These are phyloP conservation scores for Kwoniella dejecticola DNA, from an alignment of 768 basidiomycete species.

Conservation along the genomic window DNA sequence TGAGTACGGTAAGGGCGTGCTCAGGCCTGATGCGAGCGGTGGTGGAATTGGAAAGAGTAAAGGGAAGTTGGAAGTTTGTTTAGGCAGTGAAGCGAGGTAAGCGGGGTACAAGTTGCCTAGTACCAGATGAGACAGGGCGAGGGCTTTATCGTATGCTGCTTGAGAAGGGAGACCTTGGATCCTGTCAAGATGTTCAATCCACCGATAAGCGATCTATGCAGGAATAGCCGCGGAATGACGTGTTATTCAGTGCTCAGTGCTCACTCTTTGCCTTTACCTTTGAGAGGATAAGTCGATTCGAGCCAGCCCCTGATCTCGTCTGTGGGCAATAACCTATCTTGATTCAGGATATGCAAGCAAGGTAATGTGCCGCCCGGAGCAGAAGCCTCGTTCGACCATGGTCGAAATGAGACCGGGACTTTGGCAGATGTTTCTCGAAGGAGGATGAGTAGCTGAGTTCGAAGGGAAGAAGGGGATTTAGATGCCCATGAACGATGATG, in stretches of 20 bases:
- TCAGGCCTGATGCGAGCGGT: constrained; percentile 39
- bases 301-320: constrained; percentile 45
- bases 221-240: too few species aligned
- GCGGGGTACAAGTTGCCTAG: constrained; percentile 33
- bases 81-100: constrained; percentile 32
- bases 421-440: constrained; percentile 25
- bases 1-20: constrained; percentile 41
- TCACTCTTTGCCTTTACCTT: constrained; percentile 41
- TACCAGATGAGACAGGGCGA: constrained; percentile 42
- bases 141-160: constrained; percentile 38
- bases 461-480: constrained; percentile 30
- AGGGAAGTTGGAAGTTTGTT: constrained; percentile 16
- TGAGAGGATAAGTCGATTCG: constrained; percentile 36
- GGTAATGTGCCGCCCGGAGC: constrained; percentile 41
- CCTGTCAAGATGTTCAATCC: constrained; percentile 10
- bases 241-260: constrained; percentile 13
- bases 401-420: constrained; percentile 31
- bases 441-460: constrained; percentile 44
- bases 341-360: constrained; percentile 30
- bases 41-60: constrained; percentile 35
- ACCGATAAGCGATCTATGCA: not conserved
- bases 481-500: constrained; percentile 41
- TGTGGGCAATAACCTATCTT: constrained; percentile 29
- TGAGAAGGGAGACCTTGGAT: constrained; percentile 41
- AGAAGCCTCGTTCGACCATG: constrained; percentile 32